Evolutionary conservation across 2,329 filamentous ascomycete species (phyloP), one percentile per base, ranked within the genome.

Genomic region (Monilinia fructigena): DNA sequence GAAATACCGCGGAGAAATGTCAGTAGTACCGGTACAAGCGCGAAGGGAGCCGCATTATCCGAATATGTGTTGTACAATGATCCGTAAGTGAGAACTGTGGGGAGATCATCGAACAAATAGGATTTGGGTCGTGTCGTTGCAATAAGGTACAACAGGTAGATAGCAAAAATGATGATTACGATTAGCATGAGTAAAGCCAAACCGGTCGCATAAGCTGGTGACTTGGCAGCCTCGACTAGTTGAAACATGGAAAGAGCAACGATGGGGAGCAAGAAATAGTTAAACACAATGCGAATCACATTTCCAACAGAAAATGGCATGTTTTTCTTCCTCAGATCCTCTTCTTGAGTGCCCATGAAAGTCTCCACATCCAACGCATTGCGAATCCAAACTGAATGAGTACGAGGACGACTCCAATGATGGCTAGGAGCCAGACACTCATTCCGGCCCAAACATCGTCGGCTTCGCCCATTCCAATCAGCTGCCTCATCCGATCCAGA

Each of bases 51-150:
- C 0, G 93, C 92, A 76, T 94, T 91, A 76, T 99, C 95, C 31
- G 91, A 95, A 77, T 96, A 98, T 0, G 95, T 99, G 79, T 99
- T 99, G 79, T 99, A 99, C 10, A 99, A 82, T 6, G 95, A 92
- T 0, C 95, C 95, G 73, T 97, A 98, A 0, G 92, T 84, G 2
- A 99, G 82, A 11, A 98, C 88, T 0, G 92, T 97, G 8, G 92
- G 88, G 59, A 99, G 82, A 74, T 98, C 93, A 78, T 99, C 95
- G 76, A 97, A 99, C 12, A 99, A 83, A 71, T 92, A 90, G 1
- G 92, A 90, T 68, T 93, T 89, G 7, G 93, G 93, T 70, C 90
- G 88, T 0, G 92, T 95, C 31, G 83, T 86, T 66, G 89, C 87
- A 73, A 98, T 94, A 61, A 96, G 82, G 74, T 86, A 87, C 58